Evolutionary conservation across 768 basidiomycete species (phyloP).

Genomic region (Coprinopsis sp.): DNA sequence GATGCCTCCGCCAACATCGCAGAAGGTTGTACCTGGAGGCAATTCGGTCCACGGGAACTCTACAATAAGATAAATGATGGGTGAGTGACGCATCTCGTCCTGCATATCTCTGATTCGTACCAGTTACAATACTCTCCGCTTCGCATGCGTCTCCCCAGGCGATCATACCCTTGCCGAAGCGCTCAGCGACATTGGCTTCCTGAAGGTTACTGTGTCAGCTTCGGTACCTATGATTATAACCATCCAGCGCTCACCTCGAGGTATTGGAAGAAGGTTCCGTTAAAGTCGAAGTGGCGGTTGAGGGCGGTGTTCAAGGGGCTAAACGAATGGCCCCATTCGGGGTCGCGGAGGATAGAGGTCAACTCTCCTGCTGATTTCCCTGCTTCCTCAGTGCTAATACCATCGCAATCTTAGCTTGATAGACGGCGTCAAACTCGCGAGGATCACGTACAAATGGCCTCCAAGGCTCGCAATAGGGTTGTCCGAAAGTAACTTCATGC

Average conservation of each 20-base stretch:
- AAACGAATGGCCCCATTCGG: constrained; percentile 26
- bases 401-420: not conserved
- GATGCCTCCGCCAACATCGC: constrained; percentile 38
- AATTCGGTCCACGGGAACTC: constrained; percentile 32
- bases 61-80: constrained; percentile 7
- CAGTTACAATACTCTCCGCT: constrained; percentile 23
- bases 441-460: constrained; percentile 18
- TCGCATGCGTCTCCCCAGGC: constrained; percentile 29
- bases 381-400: constrained; percentile 16
- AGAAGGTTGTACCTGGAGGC: constrained; percentile 23
- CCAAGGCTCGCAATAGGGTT: constrained; percentile 24
- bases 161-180: constrained; percentile 30
- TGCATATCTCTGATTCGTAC: constrained; percentile 12
- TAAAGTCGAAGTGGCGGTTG: constrained; percentile 18
- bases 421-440: not conserved
- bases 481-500: constrained; percentile 22
- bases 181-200: no score
- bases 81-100: not conserved
- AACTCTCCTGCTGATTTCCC: constrained; percentile 22
- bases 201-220: constrained; percentile 13
- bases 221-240: constrained; percentile 5
- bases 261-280: constrained; percentile 21
- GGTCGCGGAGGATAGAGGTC: constrained; percentile 31
- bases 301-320: constrained; percentile 21
- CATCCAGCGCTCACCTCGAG: constrained; percentile 15